phyloP scores from a whole-genome alignment of 2,329 filamentous ascomycete species.

The Diaporthe batatas region DNA sequence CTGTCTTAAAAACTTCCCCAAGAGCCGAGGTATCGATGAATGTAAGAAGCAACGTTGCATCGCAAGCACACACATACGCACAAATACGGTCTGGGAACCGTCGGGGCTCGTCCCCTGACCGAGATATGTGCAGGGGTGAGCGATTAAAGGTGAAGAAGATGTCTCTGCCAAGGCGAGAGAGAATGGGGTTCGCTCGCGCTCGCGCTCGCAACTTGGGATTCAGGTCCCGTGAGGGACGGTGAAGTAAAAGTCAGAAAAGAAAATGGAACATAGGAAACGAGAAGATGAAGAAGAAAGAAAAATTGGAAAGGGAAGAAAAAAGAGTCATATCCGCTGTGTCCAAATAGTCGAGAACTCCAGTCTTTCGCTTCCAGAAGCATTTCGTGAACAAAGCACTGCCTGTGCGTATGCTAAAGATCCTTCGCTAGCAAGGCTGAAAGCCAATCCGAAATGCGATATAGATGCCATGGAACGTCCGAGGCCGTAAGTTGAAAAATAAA shows the following conservation, averaged over 20 bases:
- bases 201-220: background rate
- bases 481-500: constrained; percentile 7
- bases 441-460: background rate
- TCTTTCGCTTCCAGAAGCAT: constrained; percentile 32
- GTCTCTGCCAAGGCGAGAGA: background rate
- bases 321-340: constrained; percentile 17
- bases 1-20: constrained; percentile 13
- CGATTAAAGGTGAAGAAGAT: background rate
- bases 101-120: constrained; percentile 14
- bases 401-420: constrained; percentile 14
- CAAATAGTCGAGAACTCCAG: constrained; percentile 40
- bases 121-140: background rate
- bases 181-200: background rate
- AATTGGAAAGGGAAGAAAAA: background rate
- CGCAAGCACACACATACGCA: constrained; percentile 1
- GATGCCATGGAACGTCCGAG: background rate
- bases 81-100: background rate
- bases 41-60: constrained; percentile 5
- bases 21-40: constrained; percentile 39
- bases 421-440: constrained; percentile 4
- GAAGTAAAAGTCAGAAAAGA: background rate
- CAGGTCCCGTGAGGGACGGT: background rate
- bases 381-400: constrained; percentile 13
- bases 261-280: constrained; percentile 3
- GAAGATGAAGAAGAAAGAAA: background rate